Evolutionary conservation across 2,329 filamentous ascomycete species (phyloP).

Genomic region (Elsinoe necatrix): DNA sequence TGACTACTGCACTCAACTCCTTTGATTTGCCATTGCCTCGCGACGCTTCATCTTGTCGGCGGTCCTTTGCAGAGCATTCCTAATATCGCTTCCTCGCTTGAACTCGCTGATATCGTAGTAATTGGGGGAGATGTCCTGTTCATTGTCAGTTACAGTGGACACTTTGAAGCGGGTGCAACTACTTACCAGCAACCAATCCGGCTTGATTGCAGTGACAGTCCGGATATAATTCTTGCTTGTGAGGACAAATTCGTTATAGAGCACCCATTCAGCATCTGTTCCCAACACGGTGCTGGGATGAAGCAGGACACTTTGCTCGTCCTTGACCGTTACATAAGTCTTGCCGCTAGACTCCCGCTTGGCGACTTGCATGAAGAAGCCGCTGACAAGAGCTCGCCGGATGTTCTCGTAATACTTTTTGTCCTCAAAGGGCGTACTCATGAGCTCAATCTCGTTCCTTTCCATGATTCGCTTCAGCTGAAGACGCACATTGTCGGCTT

Average conservation of each 20-base stretch:
- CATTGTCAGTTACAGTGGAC: constrained; percentile 27
- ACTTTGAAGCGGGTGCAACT: constrained; percentile 16
- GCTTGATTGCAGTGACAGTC: constrained; percentile 81
- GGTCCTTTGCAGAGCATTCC: constrained; percentile 51
- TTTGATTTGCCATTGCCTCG: constrained; percentile 16
- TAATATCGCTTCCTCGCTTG: constrained; percentile 69
- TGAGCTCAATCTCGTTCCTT: constrained; percentile 71
- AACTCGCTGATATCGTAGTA: constrained; percentile 87
- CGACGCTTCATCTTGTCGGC: constrained; percentile 42
- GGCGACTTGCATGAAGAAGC: constrained; percentile 99
- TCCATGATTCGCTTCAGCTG: constrained; percentile 98
- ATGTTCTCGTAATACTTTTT: constrained; percentile 99
- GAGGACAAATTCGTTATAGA: constrained; percentile 97
- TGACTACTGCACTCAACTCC: background rate
- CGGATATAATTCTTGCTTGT: constrained; percentile 98
- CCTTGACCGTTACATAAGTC: constrained; percentile 91
- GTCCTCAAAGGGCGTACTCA: constrained; percentile 84
- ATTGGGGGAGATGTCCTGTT: constrained; percentile 77
- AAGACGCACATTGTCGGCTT: constrained; percentile 84
- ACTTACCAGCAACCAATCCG: constrained; percentile 85
- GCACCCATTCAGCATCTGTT: constrained; percentile 87
- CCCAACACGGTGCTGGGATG: constrained; percentile 87
- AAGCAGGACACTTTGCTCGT: constrained; percentile 85
- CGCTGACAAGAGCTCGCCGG: constrained; percentile 77
- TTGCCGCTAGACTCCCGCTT: constrained; percentile 86